Conservation (phyloP, 306 rosid genomes). For the Inga leiocalycina region DNA sequence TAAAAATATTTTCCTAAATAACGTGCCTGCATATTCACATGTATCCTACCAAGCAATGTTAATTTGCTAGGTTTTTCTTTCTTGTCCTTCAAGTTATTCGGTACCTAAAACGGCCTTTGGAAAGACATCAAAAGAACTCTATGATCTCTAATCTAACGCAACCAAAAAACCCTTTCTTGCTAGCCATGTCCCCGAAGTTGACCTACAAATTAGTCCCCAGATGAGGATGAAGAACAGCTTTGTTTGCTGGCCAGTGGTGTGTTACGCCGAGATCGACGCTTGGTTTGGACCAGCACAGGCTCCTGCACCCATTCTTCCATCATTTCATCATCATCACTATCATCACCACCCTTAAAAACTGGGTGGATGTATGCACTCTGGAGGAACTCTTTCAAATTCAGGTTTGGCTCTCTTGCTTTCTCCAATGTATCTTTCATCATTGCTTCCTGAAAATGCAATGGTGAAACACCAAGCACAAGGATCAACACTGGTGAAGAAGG, state of each 20-base stretch:
- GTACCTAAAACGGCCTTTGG: neutral
- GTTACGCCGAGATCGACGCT: slow-evolving; percentile 67
- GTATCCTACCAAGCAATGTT: neutral
- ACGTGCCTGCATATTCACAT: slow-evolving; percentile 2
- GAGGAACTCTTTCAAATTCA: slow-evolving; percentile 80
- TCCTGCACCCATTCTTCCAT: slow-evolving; percentile 47
- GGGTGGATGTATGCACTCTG: slow-evolving; percentile 83
- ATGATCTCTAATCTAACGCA: neutral
- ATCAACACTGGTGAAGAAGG: neutral
- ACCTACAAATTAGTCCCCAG: slow-evolving; percentile 19
- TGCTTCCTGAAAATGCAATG: slow-evolving; percentile 69
- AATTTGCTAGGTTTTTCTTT: neutral
- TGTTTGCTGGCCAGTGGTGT: slow-evolving; percentile 77
- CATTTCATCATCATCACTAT: slow-evolving; percentile 48
- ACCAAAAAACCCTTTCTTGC: neutral
- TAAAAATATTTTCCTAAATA: neutral
- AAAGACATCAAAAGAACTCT: neutral
- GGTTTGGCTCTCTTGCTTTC: slow-evolving; percentile 79
- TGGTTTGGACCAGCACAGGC: slow-evolving; percentile 67
- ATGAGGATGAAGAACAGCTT: slow-evolving; percentile 47
- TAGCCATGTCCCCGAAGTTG: neutral
- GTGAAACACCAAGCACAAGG: neutral
- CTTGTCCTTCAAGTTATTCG: slow-evolving; percentile 14
- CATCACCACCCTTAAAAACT: slow-evolving; percentile 73
- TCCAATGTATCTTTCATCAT: slow-evolving; percentile 94